These are phyloP conservation scores for Apiospora marii DNA, from an alignment of 2,329 filamentous ascomycete species.

Conservation along the genomic window DNA sequence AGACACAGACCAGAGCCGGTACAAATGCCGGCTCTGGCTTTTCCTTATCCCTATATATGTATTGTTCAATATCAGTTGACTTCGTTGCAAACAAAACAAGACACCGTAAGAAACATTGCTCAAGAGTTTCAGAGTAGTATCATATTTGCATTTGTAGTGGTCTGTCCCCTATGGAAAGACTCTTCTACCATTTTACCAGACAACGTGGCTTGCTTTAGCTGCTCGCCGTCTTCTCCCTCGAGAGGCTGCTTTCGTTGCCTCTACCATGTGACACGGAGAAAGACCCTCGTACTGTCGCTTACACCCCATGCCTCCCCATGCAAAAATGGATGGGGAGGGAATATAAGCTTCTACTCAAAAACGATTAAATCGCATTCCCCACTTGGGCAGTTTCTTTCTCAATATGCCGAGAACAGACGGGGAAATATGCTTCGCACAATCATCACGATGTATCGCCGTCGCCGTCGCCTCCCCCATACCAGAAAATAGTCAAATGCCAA, in stretches of 20 bases:
- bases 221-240: slow-evolving; percentile 13
- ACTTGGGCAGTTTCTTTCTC: background rate
- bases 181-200: slow-evolving; percentile 8
- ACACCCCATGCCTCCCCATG: slow-evolving; percentile 7
- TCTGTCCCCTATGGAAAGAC: slow-evolving; percentile 18
- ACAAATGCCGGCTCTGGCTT: background rate
- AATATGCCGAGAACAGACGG: slow-evolving; percentile 13
- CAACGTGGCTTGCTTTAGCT: slow-evolving; percentile 5
- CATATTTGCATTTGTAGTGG: slow-evolving; percentile 17
- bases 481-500: slow-evolving; percentile 19
- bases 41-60: slow-evolving; percentile 5
- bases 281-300: slow-evolving; percentile 1
- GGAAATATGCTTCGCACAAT: background rate
- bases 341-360: slow-evolving; percentile 18
- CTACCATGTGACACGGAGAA: slow-evolving; percentile 7
- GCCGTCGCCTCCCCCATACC: slow-evolving; percentile 15
- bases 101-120: background rate
- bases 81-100: background rate
- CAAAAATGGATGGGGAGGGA: background rate
- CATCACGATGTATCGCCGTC: slow-evolving; percentile 17
- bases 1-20: slow-evolving; percentile 4
- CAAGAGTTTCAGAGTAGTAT: slow-evolving; percentile 7
- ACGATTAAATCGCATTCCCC: slow-evolving; percentile 15
- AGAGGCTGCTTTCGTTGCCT: background rate
- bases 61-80: slow-evolving; percentile 5